Evolutionary conservation across 2,329 filamentous ascomycete species (phyloP), one percentile per base, ranked within the genome.

Genomic region (Uncinocarpus reesii): DNA sequence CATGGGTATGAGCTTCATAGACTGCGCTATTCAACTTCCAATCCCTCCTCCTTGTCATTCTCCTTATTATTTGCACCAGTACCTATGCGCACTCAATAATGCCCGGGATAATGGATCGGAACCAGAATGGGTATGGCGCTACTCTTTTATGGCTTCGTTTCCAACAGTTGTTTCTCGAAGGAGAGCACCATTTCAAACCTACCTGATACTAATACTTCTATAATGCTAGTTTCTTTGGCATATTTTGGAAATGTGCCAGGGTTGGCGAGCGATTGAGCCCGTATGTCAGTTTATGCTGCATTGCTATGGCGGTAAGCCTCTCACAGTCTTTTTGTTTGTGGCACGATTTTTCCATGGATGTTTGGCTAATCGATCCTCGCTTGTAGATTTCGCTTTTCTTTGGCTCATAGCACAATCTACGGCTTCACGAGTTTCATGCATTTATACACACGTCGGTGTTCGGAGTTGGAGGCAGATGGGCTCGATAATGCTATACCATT

Each of bases 21-120:
- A 85, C 92, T 51, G 92, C 92, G 48, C 83, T 98, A 62, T 95
- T 98, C 81, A 96, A 96, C 72, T 96, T 98, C 74, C 88, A 95
- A 69, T 94, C 88, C 51, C 84, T 96, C 58, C 79, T 98, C 59
- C 80, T 96, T 60, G 90, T 95, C 57, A 81, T 98, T 60, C 81
- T 98, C 44, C 83, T 98, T 58, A 80, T 93, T 58, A 93, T 96
- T 63, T 98, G 92, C 77, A 95, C 92, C 49, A 89, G 86, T 68
- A 81, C 92, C 53, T 96, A 98, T 70, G 78, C 88, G 49, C 92
- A 96, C 73, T 84, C 86, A 60, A 80, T 94, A 55, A 85, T 92
- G 62, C 90, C 92, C 0, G 78, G 83, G 3, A 83, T 94, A 59
- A 86, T 98, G 71, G 90, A 96, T 69, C 78, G 85, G 44, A 92